These are phyloP conservation scores for Xerocomus amazonicus DNA, from an alignment of 1,284 basidiomycete species.

Conservation along the genomic window DNA sequence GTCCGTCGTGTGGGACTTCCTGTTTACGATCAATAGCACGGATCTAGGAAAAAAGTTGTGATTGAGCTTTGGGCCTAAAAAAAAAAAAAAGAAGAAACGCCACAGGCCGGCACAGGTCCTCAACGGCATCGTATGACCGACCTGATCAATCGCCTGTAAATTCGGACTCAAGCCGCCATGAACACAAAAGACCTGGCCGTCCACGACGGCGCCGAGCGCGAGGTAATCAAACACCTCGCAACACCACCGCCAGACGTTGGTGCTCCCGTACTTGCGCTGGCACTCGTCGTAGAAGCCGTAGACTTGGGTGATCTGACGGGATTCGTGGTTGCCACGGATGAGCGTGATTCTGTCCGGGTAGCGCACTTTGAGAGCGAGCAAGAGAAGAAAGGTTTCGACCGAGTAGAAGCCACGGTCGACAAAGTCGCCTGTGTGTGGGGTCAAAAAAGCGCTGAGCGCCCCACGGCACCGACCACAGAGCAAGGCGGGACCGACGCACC, in stretches of 20 bases:
- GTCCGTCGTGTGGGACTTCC: constrained; percentile 98
- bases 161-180: constrained; percentile 93
- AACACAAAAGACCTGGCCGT: constrained; percentile 89
- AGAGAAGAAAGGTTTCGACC: constrained; percentile 94
- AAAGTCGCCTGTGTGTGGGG: constrained; percentile 69
- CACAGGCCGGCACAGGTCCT: too few species aligned
- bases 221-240: constrained; percentile 99
- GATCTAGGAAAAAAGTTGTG: constrained; percentile 57
- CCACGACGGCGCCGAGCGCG: constrained; percentile 90
- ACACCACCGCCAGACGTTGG: constrained; percentile 97
- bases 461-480: too few species aligned
- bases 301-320: constrained; percentile 97
- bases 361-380: constrained; percentile 94
- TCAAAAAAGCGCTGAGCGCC: constrained; percentile 7
- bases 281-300: constrained; percentile 99
- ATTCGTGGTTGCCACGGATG: constrained; percentile 98
- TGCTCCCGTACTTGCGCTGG: constrained; percentile 92
- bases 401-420: constrained; percentile 97
- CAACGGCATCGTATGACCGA: too few species aligned
- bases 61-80: too few species aligned
- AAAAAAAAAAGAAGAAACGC: too few species aligned
- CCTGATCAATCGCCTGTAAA: constrained; percentile 83
- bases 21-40: constrained; percentile 94
- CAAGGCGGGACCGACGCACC: too few species aligned
- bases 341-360: constrained; percentile 98